These are phyloP conservation scores for Galeopsis tetrahit DNA, from an alignment of 257 asterid species.

Conservation along the genomic window DNA sequence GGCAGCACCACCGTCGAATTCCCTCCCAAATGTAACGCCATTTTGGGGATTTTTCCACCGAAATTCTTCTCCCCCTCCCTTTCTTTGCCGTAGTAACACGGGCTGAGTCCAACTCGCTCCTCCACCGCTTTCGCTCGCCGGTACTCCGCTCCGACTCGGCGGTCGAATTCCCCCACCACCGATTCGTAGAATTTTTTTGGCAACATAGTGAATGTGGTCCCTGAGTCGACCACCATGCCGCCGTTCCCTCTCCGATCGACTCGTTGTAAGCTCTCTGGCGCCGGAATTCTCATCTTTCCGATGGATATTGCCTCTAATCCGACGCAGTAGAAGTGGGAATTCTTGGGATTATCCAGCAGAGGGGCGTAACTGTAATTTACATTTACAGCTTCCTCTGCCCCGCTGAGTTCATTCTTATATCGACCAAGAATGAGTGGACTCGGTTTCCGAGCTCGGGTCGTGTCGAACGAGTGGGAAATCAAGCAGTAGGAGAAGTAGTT, in stretches of 20 bases:
- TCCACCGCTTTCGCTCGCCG: conserved; percentile 64
- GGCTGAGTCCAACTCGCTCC: conserved; percentile 72
- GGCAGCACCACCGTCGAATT: conserved; percentile 90
- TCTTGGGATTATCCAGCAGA: conserved; percentile 75
- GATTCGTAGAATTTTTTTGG: conserved; percentile 58
- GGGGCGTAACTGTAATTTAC: conserved; percentile 68
- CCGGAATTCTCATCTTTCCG: conserved; percentile 49
- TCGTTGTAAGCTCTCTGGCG: conserved; percentile 60
- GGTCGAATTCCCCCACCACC: conserved; percentile 53
- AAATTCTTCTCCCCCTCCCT: conserved; percentile 25
- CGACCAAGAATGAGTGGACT: conserved; percentile 90
- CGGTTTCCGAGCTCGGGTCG: conserved; percentile 43
- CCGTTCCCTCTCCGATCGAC: conserved; percentile 78
- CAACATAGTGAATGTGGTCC: conserved; percentile 89
- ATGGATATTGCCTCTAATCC: conserved; percentile 71
- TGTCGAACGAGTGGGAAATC: conserved; percentile 67
- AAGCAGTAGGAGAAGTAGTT: conserved; percentile 87
- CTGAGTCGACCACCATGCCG: conserved; percentile 98
- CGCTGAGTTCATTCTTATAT: background rate
- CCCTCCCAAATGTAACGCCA: conserved; percentile 71
- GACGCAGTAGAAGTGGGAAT: conserved; percentile 69
- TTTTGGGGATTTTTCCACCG: conserved; percentile 41
- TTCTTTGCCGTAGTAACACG: conserved; percentile 63
- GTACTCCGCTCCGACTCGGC: conserved; percentile 44
- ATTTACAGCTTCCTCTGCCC: conserved; percentile 14